Base-by-base conservation (phyloP, 139 green algal genomes). In the Gonium pectorale region DNA sequence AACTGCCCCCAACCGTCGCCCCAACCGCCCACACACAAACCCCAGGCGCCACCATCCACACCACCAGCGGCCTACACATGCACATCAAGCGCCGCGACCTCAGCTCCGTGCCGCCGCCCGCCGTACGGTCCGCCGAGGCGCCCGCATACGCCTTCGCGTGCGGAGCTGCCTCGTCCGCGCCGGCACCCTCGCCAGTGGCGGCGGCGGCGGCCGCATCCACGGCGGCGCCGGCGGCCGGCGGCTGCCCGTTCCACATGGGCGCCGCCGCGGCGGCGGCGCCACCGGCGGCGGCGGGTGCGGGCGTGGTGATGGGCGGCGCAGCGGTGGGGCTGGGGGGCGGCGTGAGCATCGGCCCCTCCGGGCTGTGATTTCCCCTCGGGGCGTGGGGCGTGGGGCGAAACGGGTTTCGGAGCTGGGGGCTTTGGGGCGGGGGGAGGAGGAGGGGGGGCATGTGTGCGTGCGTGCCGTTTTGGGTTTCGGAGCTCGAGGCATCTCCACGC, bases 41-140 rank as follows among this genome's bases (percentile, higher is more conserved):
- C 5, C 35, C 88, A 92, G 95, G 95, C 17, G 95, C 95, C 37
- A 98, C 95, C 69, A 98, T 98, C 82, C 95, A 98, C 92, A 98
- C 95, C 59, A 94, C 89, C 63, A 86, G 90, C 59, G 95, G 95
- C 22, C 90, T 98, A 31, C 86, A 89, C 66, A 91, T 97, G 87
- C 66, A 43, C 2, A 52, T 93, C 2, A 88, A 66, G 40, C 71
- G 74, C 15, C 86, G 91, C 11, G 54, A 79, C 64, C 15, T 77
- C 19, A 1, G 44, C 54, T 31, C 11, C 46, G 29, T 29, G 33
- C 33, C 29, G 9, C 27, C 3, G 26, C 29, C 2, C 0, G 26
- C 26, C 19, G 43, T 6, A 31, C 43, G 37, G 9, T 22, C 38
- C 2, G 74, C 59, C 26, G 59, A 22, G 19, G 41, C 73, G 38